Conservation (phyloP, 129 eudicot species). For the Lactuca saligna region DNA sequence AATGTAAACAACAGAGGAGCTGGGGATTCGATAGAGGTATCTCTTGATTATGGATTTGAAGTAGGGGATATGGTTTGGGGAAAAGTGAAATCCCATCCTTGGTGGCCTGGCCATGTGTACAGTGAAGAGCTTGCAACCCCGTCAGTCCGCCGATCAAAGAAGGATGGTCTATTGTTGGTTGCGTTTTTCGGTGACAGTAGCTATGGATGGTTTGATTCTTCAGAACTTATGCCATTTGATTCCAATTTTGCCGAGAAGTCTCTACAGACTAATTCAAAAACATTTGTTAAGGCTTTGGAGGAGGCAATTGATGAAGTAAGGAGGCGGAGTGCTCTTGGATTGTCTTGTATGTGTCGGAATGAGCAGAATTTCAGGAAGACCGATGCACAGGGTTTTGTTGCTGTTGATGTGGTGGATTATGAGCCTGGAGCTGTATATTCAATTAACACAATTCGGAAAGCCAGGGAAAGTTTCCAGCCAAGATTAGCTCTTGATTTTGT, state of each 20-base stretch:
- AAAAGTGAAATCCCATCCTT: conserved; percentile 94
- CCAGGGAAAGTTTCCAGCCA: conserved; percentile 70
- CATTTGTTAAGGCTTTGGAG: conserved; percentile 75
- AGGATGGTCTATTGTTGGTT: conserved; percentile 75
- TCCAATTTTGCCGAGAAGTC: conserved; percentile 66
- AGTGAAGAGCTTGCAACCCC: conserved; percentile 67
- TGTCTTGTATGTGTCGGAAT: conserved; percentile 78
- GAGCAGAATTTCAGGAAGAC: conserved; percentile 63
- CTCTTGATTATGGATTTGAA: conserved; percentile 48
- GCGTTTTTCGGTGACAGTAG: conserved; percentile 96
- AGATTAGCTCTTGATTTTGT: conserved; percentile 52
- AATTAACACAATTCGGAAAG: conserved; percentile 53
- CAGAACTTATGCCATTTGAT: conserved; percentile 74
- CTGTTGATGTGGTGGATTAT: conserved; percentile 71
- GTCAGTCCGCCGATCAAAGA: conserved; percentile 63
- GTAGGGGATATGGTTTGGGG: conserved; percentile 99
- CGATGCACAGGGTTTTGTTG: conserved; percentile 51
- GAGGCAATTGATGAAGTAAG: conserved; percentile 83
- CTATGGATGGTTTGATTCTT: conserved; percentile 91
- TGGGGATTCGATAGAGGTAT: conserved; percentile 15
- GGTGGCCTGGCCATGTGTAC: conserved; percentile 97
- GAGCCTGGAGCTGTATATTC: conserved; percentile 67
- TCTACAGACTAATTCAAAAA: conserved; percentile 51
- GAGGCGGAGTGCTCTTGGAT: conserved; percentile 70
- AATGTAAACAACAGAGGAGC: conserved; percentile 19